Evolutionary conservation across 140 eudicot species (phyloP).

Genomic region (Senecio squalidus): DNA sequence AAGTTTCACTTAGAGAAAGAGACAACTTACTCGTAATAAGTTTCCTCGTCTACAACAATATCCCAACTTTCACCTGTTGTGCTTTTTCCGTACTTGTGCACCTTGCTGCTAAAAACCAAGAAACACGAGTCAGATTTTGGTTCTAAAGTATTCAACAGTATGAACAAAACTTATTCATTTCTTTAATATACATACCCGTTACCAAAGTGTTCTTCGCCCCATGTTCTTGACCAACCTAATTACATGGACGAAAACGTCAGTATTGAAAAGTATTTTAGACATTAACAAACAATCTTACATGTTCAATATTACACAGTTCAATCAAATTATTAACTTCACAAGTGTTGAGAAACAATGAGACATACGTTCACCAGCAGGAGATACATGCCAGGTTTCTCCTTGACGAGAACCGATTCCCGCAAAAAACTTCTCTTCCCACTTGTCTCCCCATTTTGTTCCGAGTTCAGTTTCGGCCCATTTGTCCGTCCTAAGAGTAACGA

Average conservation of each 20-base stretch:
- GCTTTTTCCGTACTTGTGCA: slow-evolving; percentile 91
- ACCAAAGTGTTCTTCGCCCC: slow-evolving; percentile 99
- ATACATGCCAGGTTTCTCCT: slow-evolving; percentile 99
- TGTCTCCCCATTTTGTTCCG: slow-evolving; percentile 98
- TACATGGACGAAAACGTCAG: not conserved
- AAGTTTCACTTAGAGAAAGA: not conserved
- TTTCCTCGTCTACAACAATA: slow-evolving; percentile 77
- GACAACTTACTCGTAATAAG: slow-evolving; percentile 69
- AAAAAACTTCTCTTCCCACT: slow-evolving; percentile 96
- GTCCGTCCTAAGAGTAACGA: slow-evolving; percentile 66
- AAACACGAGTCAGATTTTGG: slow-evolving; percentile 9
- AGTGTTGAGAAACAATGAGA: slow-evolving; percentile 10
- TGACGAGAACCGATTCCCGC: slow-evolving; percentile 95
- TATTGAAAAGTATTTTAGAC: not conserved
- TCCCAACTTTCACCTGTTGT: slow-evolving; percentile 97
- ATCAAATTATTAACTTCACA: not conserved
- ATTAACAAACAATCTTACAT: not conserved
- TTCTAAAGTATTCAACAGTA: not conserved
- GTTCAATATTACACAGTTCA: not conserved
- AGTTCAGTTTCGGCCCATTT: slow-evolving; percentile 99
- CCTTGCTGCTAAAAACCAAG: slow-evolving; percentile 52
- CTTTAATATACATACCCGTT: slow-evolving; percentile 53
- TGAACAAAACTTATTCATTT: not conserved
- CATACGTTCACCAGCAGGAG: slow-evolving; percentile 84
- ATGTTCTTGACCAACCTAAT: slow-evolving; percentile 98